These are phyloP conservation scores for Aspergillus texensis DNA, from an alignment of 2,329 filamentous ascomycete species.

Conservation along the genomic window DNA sequence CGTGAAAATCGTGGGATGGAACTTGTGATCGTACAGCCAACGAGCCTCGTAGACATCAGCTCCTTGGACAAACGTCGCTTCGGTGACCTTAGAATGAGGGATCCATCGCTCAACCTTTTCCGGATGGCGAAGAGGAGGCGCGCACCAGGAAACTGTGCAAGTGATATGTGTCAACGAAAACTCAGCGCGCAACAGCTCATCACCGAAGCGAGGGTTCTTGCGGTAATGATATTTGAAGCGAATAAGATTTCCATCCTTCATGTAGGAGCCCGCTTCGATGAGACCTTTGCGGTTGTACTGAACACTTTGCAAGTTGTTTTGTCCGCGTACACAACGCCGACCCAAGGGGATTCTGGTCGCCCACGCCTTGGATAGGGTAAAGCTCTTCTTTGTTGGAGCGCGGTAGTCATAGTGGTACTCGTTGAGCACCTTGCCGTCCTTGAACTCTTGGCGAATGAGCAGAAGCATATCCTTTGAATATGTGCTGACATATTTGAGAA, in stretches of 20 bases:
- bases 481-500: slow-evolving; percentile 50
- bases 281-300: slow-evolving; percentile 58
- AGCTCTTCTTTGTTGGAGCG: slow-evolving; percentile 27
- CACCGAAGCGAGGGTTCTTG: slow-evolving; percentile 56
- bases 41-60: slow-evolving; percentile 56
- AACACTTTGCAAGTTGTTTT: slow-evolving; percentile 50
- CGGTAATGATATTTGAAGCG: slow-evolving; percentile 60
- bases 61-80: slow-evolving; percentile 58
- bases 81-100: slow-evolving; percentile 56
- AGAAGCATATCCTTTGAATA: slow-evolving; percentile 54
- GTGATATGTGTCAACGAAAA: slow-evolving; percentile 58
- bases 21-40: slow-evolving; percentile 54
- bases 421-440: slow-evolving; percentile 45
- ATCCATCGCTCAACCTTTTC: slow-evolving; percentile 59
- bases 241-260: slow-evolving; percentile 55
- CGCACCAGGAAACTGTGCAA: slow-evolving; percentile 58
- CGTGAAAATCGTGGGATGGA: slow-evolving; percentile 51
- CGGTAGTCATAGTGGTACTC: slow-evolving; percentile 55
- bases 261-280: slow-evolving; percentile 56
- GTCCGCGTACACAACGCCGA: slow-evolving; percentile 52
- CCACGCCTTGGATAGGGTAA: slow-evolving; percentile 28
- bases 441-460: slow-evolving; percentile 49
- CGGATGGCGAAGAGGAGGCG: slow-evolving; percentile 52
- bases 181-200: slow-evolving; percentile 59
- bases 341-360: slow-evolving; percentile 46